Percentiles rank a stretch among this genome's conserved stretches.
Evolutionary conservation across 257 asterid genomes (phyloP).

Genomic region (Penstemon barbatus): DNA sequence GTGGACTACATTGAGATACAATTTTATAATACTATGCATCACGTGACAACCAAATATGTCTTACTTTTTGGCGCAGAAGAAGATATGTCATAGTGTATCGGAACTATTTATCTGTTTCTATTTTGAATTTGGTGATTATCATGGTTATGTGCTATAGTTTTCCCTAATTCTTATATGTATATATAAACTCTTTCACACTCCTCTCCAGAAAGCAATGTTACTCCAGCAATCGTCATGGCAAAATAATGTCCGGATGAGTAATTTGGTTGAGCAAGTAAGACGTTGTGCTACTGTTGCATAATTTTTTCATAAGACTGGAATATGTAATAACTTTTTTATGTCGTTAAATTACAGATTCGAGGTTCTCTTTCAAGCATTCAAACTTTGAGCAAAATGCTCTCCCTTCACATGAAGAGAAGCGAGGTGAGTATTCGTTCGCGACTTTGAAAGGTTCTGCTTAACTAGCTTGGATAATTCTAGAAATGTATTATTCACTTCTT

Average conservation of each 20-base stretch:
- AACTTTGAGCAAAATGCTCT: slow-evolving; percentile 78
- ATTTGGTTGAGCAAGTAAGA: slow-evolving; percentile 95
- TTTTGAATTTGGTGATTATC: slow-evolving; percentile 20
- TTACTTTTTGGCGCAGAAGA: slow-evolving; percentile 19
- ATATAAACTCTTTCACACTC: slow-evolving; percentile 15
- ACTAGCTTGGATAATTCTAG: slow-evolving; percentile 19
- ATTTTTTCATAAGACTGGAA: slow-evolving; percentile 9
- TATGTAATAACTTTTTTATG: slow-evolving; percentile 21
- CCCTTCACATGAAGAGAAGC: slow-evolving; percentile 71
- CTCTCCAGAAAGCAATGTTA: slow-evolving; percentile 81
- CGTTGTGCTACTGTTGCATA: slow-evolving; percentile 24
- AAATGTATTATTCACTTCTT: slow-evolving; percentile 13
- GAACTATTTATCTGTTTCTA: slow-evolving; percentile 5
- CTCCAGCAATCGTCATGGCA: slow-evolving; percentile 96
- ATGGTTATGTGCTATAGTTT: slow-evolving; percentile 2
- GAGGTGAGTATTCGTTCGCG: slow-evolving; percentile 59
- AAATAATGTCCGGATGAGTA: slow-evolving; percentile 86
- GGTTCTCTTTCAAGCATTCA: slow-evolving; percentile 81
- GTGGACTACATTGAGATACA: background rate
- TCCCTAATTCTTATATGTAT: background rate
- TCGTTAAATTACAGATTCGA: slow-evolving; percentile 54
- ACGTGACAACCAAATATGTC: background rate
- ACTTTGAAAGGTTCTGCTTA: slow-evolving; percentile 26
- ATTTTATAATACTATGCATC: slow-evolving; percentile 11
- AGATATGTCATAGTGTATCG: slow-evolving; percentile 1